A percentile compares a stretch with the other conserved stretches of the same genome.
phyloP scores from a whole-genome alignment of 2,329 filamentous ascomycete genomes.

The Colletotrichum coccodes region DNA sequence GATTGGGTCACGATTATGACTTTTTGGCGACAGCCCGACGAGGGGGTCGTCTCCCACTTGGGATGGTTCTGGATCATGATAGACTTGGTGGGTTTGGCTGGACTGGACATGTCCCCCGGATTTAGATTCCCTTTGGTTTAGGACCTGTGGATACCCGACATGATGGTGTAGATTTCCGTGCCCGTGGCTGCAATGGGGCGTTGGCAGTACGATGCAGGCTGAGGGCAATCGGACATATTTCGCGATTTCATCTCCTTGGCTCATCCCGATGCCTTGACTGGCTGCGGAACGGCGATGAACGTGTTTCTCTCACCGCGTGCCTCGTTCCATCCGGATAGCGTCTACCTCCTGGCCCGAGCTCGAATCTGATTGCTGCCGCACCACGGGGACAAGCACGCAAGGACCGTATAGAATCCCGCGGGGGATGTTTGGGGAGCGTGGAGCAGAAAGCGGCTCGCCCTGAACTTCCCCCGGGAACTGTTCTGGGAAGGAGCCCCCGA shows the following conservation, averaged over 20 bases:
- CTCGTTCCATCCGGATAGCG: not conserved
- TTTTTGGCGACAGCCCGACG: not conserved
- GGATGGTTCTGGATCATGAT: slow-evolving; percentile 17
- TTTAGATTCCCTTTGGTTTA: slow-evolving; percentile 25
- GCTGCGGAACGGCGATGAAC: not conserved
- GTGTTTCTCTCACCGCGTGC: not conserved
- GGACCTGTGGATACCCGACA: slow-evolving; percentile 28
- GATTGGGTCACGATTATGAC: slow-evolving; percentile 15
- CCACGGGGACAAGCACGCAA: not conserved
- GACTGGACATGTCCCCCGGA: not conserved
- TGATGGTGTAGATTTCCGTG: slow-evolving; percentile 2
- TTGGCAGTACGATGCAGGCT: not conserved
- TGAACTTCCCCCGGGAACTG: not conserved
- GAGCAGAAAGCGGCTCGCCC: not conserved
- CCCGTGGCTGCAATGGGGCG: not conserved
- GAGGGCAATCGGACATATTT: slow-evolving; percentile 25
- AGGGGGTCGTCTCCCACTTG: not conserved
- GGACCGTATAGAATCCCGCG: not conserved
- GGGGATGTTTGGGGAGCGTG: not conserved
- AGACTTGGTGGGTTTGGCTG: slow-evolving; percentile 2
- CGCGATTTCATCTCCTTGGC: slow-evolving; percentile 9
- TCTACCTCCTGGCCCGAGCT: slow-evolving; percentile 7
- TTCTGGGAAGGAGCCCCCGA: slow-evolving; percentile 14
- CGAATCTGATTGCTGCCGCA: slow-evolving; percentile 2
- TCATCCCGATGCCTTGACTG: not conserved